Evolutionary conservation across 768 basidiomycete genomes (phyloP), one percentile per base, ranked within the genome.

Genomic region (Lentinula guzmanii): DNA sequence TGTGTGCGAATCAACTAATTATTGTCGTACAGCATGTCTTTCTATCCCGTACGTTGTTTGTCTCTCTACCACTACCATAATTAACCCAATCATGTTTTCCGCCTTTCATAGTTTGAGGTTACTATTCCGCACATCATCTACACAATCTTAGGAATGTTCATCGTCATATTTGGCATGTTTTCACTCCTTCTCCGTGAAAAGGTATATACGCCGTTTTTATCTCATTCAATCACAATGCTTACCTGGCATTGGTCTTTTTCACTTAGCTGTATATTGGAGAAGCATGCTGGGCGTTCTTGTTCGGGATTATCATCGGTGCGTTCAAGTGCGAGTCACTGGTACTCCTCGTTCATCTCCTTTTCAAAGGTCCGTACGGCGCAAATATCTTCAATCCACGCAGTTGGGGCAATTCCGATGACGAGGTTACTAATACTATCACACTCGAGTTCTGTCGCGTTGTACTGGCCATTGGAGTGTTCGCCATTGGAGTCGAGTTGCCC

Each of bases 401-500:
- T 8, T 96, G 93, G 93, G 86, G 82, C 1, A 72, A 73, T 18
- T 76, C 75, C 4, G 65, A 77, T 56, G 77, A 78, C 4, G 76
- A 81, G 35, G 67, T 69, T 1, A 76, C 81, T 10, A 92, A 98
- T 73, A 75, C 77, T 24, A 91, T 99, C 62, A 95, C 93, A 1
- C 81, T 99, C 62, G 97, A 99, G 73, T 81, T 89, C 68, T 95
- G 93, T 8, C 83, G 97, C 15, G 87, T 98, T 61, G 90, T 98
- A 50, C 85, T 99, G 35, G 97, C 96, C 15, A 90, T 98, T 58
- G 94, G 94, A 18, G 96, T 99, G 0, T 99, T 99, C 71, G 96
- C 96, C 7, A 93, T 99, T 58, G 97, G 97, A 15, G 97, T 98
- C 24, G 97, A 99, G 70, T 79, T 98, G 70, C 97, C 97, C 24